A percentile compares a stretch with the other conserved stretches of the same genome.
Evolutionary conservation across 106 monocot species (phyloP).

Genomic region (Apostasia ramifera): DNA sequence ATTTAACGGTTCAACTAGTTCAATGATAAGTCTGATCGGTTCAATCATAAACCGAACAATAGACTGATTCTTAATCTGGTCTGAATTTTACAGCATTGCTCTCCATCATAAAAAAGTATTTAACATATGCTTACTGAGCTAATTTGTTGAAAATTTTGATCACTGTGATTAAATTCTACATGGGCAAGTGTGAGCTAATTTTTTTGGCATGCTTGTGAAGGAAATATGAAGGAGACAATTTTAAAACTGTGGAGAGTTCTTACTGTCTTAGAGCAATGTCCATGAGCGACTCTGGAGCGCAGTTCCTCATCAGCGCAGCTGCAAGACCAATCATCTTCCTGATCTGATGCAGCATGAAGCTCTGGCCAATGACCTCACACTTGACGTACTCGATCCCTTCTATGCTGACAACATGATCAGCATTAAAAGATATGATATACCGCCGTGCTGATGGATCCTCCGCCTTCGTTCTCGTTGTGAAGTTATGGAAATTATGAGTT

Average conservation of each 20-base stretch:
- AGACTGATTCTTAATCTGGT: too few relatives aligned
- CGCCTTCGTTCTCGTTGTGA: constrained; percentile 87
- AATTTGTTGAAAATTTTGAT: too few relatives aligned
- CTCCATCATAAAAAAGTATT: too few relatives aligned
- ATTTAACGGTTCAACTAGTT: too few relatives aligned
- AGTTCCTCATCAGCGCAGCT: constrained; percentile 81
- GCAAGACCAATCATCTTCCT: constrained; percentile 96
- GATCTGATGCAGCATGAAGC: constrained; percentile 98
- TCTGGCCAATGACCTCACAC: constrained; percentile 92
- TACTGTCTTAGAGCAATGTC: constrained; percentile 71
- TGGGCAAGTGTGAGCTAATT: too few relatives aligned
- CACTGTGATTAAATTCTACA: too few relatives aligned
- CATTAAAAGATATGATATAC: constrained; percentile 75
- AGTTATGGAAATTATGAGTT: constrained; percentile 95
- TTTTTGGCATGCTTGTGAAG: too few relatives aligned
- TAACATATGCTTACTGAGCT: too few relatives aligned
- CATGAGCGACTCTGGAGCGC: constrained; percentile 63
- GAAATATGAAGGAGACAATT: too few relatives aligned
- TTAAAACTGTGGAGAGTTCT: not conserved
- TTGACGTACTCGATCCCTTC: constrained; percentile 75
- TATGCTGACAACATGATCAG: constrained; percentile 42
- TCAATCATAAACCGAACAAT: too few relatives aligned
- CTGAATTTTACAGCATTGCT: too few relatives aligned
- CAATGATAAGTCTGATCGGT: too few relatives aligned
- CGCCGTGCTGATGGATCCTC: constrained; percentile 88